Conservation (phyloP, 2,329 filamentous ascomycete genomes). For the Akanthomyces lecanii region DNA sequence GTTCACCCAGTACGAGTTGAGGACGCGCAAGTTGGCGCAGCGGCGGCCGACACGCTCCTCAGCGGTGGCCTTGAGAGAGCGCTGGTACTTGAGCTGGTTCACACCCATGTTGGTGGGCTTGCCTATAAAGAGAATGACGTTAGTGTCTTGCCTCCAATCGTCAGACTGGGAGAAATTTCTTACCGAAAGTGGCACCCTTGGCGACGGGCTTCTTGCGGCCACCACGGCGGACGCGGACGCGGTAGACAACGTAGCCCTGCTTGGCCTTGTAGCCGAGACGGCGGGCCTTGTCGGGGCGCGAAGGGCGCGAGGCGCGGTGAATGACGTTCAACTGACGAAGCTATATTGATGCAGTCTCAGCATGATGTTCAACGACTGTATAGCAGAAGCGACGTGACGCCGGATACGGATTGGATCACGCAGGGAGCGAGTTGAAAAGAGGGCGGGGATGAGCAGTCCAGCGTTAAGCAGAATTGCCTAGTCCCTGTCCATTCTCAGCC, state of each 20-base stretch:
- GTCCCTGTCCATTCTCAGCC: background rate
- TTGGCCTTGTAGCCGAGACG: slow-evolving; percentile 99
- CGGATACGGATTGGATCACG: background rate
- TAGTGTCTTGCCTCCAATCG: background rate
- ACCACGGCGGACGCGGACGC: slow-evolving; percentile 95
- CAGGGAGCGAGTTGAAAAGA: background rate
- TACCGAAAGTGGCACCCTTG: slow-evolving; percentile 99
- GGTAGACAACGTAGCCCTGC: slow-evolving; percentile 99
- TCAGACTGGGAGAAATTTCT: slow-evolving; percentile 31
- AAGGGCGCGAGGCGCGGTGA: slow-evolving; percentile 97
- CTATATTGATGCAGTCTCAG: slow-evolving; percentile 99
- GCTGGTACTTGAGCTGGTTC: slow-evolving; percentile 99
- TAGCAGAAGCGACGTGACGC: slow-evolving; percentile 51
- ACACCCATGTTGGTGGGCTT: slow-evolving; percentile 99
- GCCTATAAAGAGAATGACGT: slow-evolving; percentile 53
- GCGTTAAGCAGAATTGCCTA: background rate
- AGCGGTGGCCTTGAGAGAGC: slow-evolving; percentile 93
- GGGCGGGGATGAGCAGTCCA: background rate
- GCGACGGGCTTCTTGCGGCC: slow-evolving; percentile 94
- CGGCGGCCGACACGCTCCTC: slow-evolving; percentile 99
- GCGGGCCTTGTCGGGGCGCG: slow-evolving; percentile 99
- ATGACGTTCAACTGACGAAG: slow-evolving; percentile 99
- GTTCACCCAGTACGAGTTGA: slow-evolving; percentile 99
- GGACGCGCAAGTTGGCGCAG: slow-evolving; percentile 97
- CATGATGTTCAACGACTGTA: slow-evolving; percentile 99